Conservation (phyloP, 441 rosid genomes). For the Manihot esculenta region DNA sequence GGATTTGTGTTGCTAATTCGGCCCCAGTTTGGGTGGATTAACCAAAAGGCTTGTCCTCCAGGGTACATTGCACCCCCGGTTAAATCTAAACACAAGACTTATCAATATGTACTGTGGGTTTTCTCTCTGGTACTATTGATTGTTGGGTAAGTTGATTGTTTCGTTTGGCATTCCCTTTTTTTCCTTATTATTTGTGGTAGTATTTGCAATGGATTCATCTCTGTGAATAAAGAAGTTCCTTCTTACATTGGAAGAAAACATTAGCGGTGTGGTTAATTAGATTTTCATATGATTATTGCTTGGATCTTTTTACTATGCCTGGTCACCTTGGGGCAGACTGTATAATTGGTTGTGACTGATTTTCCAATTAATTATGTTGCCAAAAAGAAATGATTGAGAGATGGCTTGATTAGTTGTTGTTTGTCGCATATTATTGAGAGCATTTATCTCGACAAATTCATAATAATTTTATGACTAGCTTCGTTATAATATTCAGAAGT, state of each 20-base stretch:
- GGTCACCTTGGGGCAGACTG: not conserved
- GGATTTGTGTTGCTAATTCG: constrained; percentile 84
- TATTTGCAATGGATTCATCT: not conserved
- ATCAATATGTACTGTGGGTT: constrained; percentile 73
- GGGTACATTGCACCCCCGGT: constrained; percentile 42
- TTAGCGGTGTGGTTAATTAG: not conserved
- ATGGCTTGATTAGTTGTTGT: not conserved
- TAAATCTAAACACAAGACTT: constrained; percentile 71
- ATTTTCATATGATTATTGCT: not conserved
- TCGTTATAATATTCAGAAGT: not conserved
- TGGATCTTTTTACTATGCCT: not conserved
- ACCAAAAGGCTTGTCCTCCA: constrained; percentile 53
- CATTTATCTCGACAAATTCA: not conserved
- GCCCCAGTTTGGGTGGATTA: constrained; percentile 82
- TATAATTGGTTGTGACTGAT: no score
- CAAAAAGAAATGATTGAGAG: constrained; percentile 2
- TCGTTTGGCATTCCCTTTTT: not conserved
- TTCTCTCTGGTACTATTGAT: constrained; percentile 50
- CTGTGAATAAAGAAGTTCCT: not conserved
- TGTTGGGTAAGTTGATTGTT: constrained; percentile 49
- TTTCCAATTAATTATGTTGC: no score
- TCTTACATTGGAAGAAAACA: no score
- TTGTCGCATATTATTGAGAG: not conserved
- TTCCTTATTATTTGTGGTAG: not conserved
- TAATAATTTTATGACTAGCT: not conserved